Percentiles rank a stretch among this genome's conserved stretches.
Evolutionary conservation across 2,329 filamentous ascomycete genomes (phyloP).

Genomic region (Botrytis tulipae): DNA sequence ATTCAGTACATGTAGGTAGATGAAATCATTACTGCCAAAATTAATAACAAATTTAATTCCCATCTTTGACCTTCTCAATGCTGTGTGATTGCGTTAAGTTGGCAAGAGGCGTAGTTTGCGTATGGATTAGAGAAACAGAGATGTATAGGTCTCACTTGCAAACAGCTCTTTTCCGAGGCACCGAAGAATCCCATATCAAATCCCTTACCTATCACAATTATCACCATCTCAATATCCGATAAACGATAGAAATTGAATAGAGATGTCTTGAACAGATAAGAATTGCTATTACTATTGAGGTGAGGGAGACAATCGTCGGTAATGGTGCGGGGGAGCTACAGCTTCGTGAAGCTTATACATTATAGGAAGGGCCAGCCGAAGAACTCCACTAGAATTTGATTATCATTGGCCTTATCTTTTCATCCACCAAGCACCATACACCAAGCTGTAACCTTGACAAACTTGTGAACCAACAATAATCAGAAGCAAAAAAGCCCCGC

Average conservation of each 20-base stretch:
- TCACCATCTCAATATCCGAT: neutral
- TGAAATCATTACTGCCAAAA: conserved; percentile 4
- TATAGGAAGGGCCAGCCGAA: conserved; percentile 19
- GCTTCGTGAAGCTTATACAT: conserved; percentile 2
- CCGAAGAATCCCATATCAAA: neutral
- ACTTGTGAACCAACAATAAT: neutral
- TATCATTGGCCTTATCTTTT: conserved; percentile 15
- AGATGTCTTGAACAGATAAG: neutral
- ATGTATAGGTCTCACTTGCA: neutral
- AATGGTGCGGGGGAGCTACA: neutral
- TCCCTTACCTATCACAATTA: neutral
- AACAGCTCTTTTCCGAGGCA: neutral
- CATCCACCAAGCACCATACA: neutral
- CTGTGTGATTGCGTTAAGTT: neutral
- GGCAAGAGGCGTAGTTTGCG: neutral
- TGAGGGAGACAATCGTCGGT: neutral
- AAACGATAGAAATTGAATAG: neutral
- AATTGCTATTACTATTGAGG: neutral
- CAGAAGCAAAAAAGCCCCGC: conserved; percentile 2
- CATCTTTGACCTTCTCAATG: neutral
- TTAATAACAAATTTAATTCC: neutral
- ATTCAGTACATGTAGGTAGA: conserved; percentile 5
- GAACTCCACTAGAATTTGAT: neutral
- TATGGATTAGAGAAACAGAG: neutral
- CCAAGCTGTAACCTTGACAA: neutral